Base-by-base conservation (phyloP, 352 stramenopile species). In the Globisporangium solare region DNA sequence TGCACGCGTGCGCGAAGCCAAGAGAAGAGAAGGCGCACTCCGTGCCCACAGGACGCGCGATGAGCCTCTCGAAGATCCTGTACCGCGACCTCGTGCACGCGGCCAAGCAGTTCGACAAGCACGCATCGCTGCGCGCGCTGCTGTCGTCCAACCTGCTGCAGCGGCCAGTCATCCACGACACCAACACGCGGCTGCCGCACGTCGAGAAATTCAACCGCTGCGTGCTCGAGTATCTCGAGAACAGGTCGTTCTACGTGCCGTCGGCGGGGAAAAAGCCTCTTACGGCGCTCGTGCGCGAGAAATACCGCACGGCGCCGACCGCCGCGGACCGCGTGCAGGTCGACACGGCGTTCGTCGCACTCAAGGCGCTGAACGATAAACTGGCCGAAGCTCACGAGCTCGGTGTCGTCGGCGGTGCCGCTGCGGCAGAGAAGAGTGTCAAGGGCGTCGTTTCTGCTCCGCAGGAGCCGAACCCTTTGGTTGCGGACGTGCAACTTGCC, bases 161-260 rank as follows among this genome's bases (percentile, higher is more conserved):
- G 39, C 77, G 71, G 3, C 61, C 76, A 0, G 53, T 79, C 14
- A 41, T 56, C 22, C 56, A 60, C 13, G 56, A 45, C 39, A 68
- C 67, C 10, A 73, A 48, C 31, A 60, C 69, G 53, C 74, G 63
- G 20, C 49, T 83, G 60, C 70, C 69, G 48, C 79, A 90, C 61
- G 61, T 76, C 17, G 75, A 87, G 41, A 60, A 67, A n/a, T 88
- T 79, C 54, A 89, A 92, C 61, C 73, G 73, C 47, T 56, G 56
- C 10, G 55, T 92, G 39, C 46, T 74, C 46, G 62, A 69, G 18
- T 92, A 73, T 60, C 71, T 88, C 21, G 64, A 71, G 22, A 67
- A 74, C 59, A 63, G 62, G 17, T 76, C 81, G 51, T 88, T 88
- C 59, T 94, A 92, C 63, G 22, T 89, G 61, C 84, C 84, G 24